Conservation (phyloP, 2,329 filamentous ascomycete genomes). For the Penicillium concentricum region DNA sequence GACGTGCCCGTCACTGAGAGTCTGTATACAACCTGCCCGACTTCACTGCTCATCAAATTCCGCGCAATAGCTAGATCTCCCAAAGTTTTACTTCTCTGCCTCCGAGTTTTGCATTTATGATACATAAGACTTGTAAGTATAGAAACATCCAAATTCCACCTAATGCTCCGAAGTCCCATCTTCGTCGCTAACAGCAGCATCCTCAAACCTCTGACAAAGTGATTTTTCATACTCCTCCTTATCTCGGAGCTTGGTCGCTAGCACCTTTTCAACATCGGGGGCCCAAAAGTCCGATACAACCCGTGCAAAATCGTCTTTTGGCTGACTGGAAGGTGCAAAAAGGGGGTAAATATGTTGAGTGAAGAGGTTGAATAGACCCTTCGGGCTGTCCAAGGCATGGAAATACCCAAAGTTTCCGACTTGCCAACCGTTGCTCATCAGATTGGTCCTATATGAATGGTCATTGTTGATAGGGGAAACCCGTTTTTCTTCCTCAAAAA, state of each 20-base stretch:
- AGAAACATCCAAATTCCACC: too few relatives aligned
- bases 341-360: constrained; percentile 25
- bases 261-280: constrained; percentile 6
- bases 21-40: too few relatives aligned
- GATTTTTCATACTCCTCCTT: constrained; percentile 18
- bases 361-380: constrained; percentile 26
- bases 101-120: not conserved
- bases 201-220: constrained; percentile 13
- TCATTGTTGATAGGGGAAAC: not conserved
- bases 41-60: too few relatives aligned
- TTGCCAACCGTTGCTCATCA: constrained; percentile 27
- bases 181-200: not conserved
- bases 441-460: constrained; percentile 5
- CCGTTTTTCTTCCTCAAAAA: constrained; percentile 23
- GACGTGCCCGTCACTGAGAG: not conserved
- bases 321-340: constrained; percentile 7
- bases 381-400: constrained; percentile 26
- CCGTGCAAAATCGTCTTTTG: constrained; percentile 10
- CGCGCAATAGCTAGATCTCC: not conserved
- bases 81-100: not conserved
- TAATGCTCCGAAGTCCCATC: not conserved
- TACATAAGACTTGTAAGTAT: not conserved
- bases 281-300: constrained; percentile 18
- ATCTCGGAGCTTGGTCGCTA: constrained; percentile 16
- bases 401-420: constrained; percentile 30